phyloP scores from a whole-genome alignment of 257 asterid genomes.

The Solanum pinnatisectum region DNA sequence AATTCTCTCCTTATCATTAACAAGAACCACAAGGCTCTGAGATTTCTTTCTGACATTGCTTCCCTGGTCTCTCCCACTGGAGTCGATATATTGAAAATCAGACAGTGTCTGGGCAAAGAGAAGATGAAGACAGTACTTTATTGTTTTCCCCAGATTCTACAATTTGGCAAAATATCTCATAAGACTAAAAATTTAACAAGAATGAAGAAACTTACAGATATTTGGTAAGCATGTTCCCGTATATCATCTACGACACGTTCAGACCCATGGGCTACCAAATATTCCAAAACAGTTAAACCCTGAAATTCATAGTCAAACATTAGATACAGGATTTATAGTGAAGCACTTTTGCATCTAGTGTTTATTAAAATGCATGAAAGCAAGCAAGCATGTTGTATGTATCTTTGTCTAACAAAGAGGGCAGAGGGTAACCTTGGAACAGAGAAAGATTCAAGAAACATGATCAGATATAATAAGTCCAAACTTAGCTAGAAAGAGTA shows the following conservation, averaged over 20 bases:
- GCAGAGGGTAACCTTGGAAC: background rate
- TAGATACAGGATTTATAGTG: background rate
- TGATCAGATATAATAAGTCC: background rate
- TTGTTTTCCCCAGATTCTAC: background rate
- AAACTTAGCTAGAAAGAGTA: background rate
- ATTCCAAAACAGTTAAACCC: conserved; percentile 90
- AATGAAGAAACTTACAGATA: conserved; percentile 54
- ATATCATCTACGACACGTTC: conserved; percentile 96
- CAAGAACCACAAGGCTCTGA: conserved; percentile 88
- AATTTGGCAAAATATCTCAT: background rate
- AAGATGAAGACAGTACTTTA: background rate
- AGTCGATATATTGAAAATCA: conserved; percentile 93
- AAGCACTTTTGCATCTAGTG: background rate
- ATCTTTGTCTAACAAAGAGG: background rate
- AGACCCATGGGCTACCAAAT: conserved; percentile 93
- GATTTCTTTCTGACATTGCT: conserved; percentile 93
- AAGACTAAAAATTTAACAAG: background rate
- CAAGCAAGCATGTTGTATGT: background rate
- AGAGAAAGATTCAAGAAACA: background rate
- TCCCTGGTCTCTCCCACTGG: conserved; percentile 96
- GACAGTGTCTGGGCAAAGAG: conserved; percentile 62
- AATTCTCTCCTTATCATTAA: conserved; percentile 94
- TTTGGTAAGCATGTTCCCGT: conserved; percentile 93
- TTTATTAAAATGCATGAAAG: background rate
- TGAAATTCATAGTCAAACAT: conserved; percentile 14